A percentile compares a stretch with the other conserved stretches of the same genome.
These are phyloP conservation scores for Boletellus sp. DNA, from an alignment of 1,284 basidiomycete genomes.

Conservation along the genomic window DNA sequence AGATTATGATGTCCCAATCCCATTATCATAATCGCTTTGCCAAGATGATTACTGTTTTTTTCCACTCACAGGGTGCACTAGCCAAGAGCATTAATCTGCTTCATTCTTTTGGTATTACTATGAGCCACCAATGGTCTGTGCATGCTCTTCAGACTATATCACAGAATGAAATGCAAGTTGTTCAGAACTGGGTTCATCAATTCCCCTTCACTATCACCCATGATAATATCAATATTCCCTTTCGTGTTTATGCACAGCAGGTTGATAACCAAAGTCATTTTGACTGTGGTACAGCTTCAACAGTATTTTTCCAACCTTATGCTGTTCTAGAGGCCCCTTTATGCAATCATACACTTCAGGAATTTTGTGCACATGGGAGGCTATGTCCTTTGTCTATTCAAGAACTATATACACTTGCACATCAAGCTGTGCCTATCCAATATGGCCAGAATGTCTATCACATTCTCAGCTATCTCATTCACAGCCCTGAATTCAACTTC, in stretches of 20 bases:
- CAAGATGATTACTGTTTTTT: neutral
- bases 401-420: neutral
- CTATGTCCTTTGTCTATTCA: neutral
- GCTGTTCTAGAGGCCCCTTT: neutral
- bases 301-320: neutral
- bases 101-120: neutral
- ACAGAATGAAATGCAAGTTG: neutral
- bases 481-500: neutral
- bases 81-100: neutral
- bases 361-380: neutral
- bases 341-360: neutral
- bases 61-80: neutral
- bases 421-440: neutral
- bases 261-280: neutral
- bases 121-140: neutral
- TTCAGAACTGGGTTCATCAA: neutral
- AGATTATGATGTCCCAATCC: neutral
- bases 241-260: neutral
- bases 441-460: neutral
- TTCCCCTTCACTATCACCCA: neutral
- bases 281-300: neutral
- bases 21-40: neutral
- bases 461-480: neutral
- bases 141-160: neutral
- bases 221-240: constrained; percentile 1